Base-by-base conservation (phyloP, 148 eudicot genomes). In the Bassia scoparia region DNA sequence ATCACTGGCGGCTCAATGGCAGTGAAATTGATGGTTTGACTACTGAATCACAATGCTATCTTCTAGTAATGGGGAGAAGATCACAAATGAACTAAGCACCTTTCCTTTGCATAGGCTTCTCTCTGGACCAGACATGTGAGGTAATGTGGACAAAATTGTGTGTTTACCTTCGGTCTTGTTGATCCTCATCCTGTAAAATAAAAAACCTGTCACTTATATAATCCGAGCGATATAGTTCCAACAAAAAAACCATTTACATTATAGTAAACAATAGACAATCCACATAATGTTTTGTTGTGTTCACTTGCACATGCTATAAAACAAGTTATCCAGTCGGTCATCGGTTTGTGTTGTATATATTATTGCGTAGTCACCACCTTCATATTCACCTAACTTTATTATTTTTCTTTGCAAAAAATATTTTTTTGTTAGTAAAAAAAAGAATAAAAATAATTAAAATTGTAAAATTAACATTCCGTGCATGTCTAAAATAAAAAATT, bases 51-150 rank as follows among this genome's bases (percentile, higher is more conserved):
- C 52, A 55, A 31, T 58, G 68, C 11, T n/a, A n/a, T 80, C 50
- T 75, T 75, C 54, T 23, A 75, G 37, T n/a, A 1, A 71, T 37
- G 29, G 77, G 70, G 6, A 83, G 43, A 34, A 70, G 35, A 33
- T 83, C 81, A n/a, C 14, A 52, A 18, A 3, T 89, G 90, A 74
- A 87, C 82, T 73, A 93, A 74, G 53, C 96, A 93, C 70, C 85
- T 86, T 54, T 84, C 84, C 17, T 77, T 76, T 41, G 86, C 73
- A 78, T 87, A 90, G 2, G 73, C 83, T 87, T 93, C 79, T 93
- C 96, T 74, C n/a, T 90, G 98, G 70, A 90, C 71, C 48, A 75
- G n/a, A n/a, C n/a, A 49, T 8, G 72, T 34, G n/a, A n/a, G n/a
- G n/a, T 34, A 92, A 87, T 46, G 69, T 69, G n/a, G n/a, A n/a